Base-by-base conservation (phyloP, 306 rosid genomes). In the Dalbergia cultrata region DNA sequence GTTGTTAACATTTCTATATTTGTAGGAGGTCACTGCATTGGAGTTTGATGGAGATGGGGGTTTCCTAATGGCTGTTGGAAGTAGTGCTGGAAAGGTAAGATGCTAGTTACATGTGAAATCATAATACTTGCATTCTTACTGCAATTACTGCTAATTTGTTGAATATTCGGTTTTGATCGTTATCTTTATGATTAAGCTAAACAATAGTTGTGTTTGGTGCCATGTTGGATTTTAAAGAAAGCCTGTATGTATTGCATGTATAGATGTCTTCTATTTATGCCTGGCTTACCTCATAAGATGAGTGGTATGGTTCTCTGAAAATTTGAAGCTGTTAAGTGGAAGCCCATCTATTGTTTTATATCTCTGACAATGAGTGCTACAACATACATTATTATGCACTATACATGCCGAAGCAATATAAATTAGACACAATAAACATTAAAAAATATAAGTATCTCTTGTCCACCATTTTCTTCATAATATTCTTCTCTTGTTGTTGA, bases 21-120 rank as follows among this genome's bases (percentile, higher is more conserved):
- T 78, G 67, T 84, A 95, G 98, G 98, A 89, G 92, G 98, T 93
- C 77, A 95, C 97, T 77, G 94, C 98, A 68, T 75, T 95, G 66
- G 92, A 88, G 81, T 93, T 93, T 86, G 97, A 95, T 60, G 92
- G 80, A 53, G 86, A 89, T 74, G 92, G 90, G 12, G 98, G 91
- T 77, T 89, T 89, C 77, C 87, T 67, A 80, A 84, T 95, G 97
- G 99, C 99, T 62, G 98, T 93, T 73, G 99, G 99, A 85, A 95
- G 91, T 84, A 91, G 98, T 85, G 87, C 87, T 22, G 99, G 99
- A 81, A 91, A 95, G 98, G 99, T 95, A 88, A 31, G 66, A 9
- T 82, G 72, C 35, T 43, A 34, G 8, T 49, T 31, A 35, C 71
- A 1, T 43, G 26, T 50, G 58, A 68, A 13, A 18, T 54, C 57